Base-by-base conservation (phyloP, 306 rosid genomes). In the Cucumis sativus region DNA sequence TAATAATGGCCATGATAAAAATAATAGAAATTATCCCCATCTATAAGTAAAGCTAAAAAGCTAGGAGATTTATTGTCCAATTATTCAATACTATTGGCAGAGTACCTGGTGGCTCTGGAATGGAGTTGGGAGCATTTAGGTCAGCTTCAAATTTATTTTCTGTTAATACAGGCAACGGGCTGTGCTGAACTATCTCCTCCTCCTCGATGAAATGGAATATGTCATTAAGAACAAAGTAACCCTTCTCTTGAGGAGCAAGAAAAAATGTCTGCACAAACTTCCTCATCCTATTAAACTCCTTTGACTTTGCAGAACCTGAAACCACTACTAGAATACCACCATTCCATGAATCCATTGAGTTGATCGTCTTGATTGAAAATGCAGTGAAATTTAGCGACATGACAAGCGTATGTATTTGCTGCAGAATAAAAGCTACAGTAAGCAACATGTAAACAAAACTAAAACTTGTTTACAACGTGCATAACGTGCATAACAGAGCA, bases 181-280 rank as follows among this genome's bases (percentile, higher is more conserved):
- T 88, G 23, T 85, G 93, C 74, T 79, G 88, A 21, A 78, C 56
- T 3, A 61, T 82, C 33, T 20, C 98, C 30, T 91, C 96, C 4
- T 91, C 96, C 4, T 90, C 93, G 25, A 84, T 47, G 67, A 85
- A 92, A 59, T 95, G 99, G 79, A 95, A 88, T 59, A 95, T 85
- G 81, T 95, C 99, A 74, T 89, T 95, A 75, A 91, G 90, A 28
- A 95, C 96, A 82, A 88, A 92, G 85, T 80, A 95, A 56, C 99
- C 98, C 66, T 87, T 92, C 71, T 92, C 97, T 83, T 92, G 98
- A 45, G 99, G 99, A 57, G 96, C 97, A 66, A 95, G 96, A 79
- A 95, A 85, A 83, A 95, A 91, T 12, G 96, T 87, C 83, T 95
- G 98, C 20, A 89, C 87, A 86, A 92, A 95, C 81, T 83, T 95